A percentile compares a stretch with the other conserved stretches of the same genome.
Conservation (phyloP, 2,329 filamentous ascomycete species). For the Coleophoma cylindrospora region DNA sequence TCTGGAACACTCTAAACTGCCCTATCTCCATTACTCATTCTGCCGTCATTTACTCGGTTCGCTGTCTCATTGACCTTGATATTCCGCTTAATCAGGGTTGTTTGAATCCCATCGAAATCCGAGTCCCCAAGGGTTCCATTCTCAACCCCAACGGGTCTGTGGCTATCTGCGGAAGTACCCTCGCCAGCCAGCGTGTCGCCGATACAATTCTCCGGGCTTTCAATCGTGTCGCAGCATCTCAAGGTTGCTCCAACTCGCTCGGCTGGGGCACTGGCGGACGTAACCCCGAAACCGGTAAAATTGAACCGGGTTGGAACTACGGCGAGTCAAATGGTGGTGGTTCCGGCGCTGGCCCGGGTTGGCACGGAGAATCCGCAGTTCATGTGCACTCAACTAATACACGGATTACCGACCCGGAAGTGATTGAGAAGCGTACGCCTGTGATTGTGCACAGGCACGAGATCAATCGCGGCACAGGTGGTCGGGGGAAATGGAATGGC, state of each 20-base stretch:
- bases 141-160: constrained; percentile 68
- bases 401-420: no score
- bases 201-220: constrained; percentile 77
- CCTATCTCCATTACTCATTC: constrained; percentile 74
- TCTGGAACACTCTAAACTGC: constrained; percentile 71
- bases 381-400: no score
- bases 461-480: no score
- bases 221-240: constrained; percentile 67
- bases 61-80: constrained; percentile 70
- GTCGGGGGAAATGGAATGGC: no score
- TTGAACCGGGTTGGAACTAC: neutral
- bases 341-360: no score
- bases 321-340: neutral
- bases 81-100: constrained; percentile 86
- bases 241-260: constrained; percentile 76
- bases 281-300: constrained; percentile 21
- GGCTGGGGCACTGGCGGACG: constrained; percentile 75
- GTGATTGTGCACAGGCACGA: no score
- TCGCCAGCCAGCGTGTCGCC: constrained; percentile 72
- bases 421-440: no score
- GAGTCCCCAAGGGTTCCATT: constrained; percentile 63
- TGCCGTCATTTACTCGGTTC: constrained; percentile 77
- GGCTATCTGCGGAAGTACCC: constrained; percentile 74
- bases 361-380: no score
- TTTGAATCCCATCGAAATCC: constrained; percentile 65